phyloP scores from a whole-genome alignment of 2,329 filamentous ascomycete genomes.

The Aspergillus terreus region DNA sequence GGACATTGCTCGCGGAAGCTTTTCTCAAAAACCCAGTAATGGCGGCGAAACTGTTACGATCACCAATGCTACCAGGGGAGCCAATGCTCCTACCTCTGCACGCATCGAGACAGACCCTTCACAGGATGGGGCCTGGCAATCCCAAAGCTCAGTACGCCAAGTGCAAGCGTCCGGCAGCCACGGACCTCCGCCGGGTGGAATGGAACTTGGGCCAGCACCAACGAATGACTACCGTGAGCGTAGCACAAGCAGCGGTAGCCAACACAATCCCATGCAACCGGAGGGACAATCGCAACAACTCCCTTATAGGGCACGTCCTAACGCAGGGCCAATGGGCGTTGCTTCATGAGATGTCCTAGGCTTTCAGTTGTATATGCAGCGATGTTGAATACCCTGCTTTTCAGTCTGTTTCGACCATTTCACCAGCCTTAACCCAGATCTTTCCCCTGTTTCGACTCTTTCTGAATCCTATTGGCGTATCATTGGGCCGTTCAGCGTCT shows the following conservation, averaged over 20 bases:
- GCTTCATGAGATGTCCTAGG: slow-evolving; percentile 24
- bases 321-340: slow-evolving; percentile 38
- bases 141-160: slow-evolving; percentile 78
- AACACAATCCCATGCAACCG: slow-evolving; percentile 22
- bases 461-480: slow-evolving; percentile 16
- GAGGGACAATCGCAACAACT: slow-evolving; percentile 32
- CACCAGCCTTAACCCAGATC: slow-evolving; percentile 2
- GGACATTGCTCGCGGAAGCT: slow-evolving; percentile 67
- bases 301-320: slow-evolving; percentile 35
- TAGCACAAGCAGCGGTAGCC: slow-evolving; percentile 33
- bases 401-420: slow-evolving; percentile 8
- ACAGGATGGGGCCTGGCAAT: slow-evolving; percentile 66
- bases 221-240: slow-evolving; percentile 30
- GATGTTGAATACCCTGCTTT: slow-evolving; percentile 6
- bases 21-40: slow-evolving; percentile 51
- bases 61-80: slow-evolving; percentile 37
- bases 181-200: slow-evolving; percentile 25
- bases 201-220: slow-evolving; percentile 24
- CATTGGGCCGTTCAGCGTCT: slow-evolving; percentile 27
- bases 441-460: slow-evolving; percentile 7
- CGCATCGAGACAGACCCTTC: slow-evolving; percentile 82
- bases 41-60: slow-evolving; percentile 52
- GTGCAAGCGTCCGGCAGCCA: slow-evolving; percentile 50
- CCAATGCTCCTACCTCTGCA: slow-evolving; percentile 51
- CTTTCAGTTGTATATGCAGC: slow-evolving; percentile 10